These are phyloP conservation scores for Penicillium digitatum DNA, from an alignment of 2,329 filamentous ascomycete genomes.

Conservation along the genomic window DNA sequence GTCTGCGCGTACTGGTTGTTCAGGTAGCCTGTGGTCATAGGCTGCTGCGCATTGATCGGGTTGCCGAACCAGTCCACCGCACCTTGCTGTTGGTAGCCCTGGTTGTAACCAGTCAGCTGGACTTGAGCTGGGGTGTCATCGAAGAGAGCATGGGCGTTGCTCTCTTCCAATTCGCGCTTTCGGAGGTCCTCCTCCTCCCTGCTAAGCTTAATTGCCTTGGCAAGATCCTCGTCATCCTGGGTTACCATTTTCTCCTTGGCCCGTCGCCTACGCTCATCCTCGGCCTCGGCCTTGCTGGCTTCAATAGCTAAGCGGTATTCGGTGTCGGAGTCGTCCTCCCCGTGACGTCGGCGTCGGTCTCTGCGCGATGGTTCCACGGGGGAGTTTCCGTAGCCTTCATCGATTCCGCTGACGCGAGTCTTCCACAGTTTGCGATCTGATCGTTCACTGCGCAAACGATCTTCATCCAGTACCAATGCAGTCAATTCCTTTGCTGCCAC, in stretches of 20 bases:
- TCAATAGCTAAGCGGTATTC: slow-evolving; percentile 90
- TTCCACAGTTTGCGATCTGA: slow-evolving; percentile 95
- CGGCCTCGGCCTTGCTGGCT: slow-evolving; percentile 90
- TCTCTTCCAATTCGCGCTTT: slow-evolving; percentile 78
- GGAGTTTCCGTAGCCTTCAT: slow-evolving; percentile 60
- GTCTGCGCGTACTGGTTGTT: slow-evolving; percentile 70
- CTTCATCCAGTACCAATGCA: slow-evolving; percentile 85
- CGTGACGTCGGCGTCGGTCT: slow-evolving; percentile 49
- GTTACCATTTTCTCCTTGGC: slow-evolving; percentile 51
- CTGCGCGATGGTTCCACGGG: slow-evolving; percentile 42
- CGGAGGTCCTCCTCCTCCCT: slow-evolving; percentile 85
- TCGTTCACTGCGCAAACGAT: slow-evolving; percentile 82
- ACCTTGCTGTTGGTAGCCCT: slow-evolving; percentile 94
- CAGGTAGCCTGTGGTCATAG: slow-evolving; percentile 64
- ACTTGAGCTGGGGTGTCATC: slow-evolving; percentile 71
- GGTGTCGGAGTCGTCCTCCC: slow-evolving; percentile 73
- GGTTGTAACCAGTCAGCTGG: slow-evolving; percentile 85
- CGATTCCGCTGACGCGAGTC: slow-evolving; percentile 86
- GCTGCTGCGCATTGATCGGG: slow-evolving; percentile 72
- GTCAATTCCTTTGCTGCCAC: slow-evolving; percentile 95
- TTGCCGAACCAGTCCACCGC: slow-evolving; percentile 98
- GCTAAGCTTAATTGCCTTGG: slow-evolving; percentile 91
- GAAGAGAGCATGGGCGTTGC: slow-evolving; percentile 81
- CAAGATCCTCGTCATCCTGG: slow-evolving; percentile 84
- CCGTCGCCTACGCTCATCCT: slow-evolving; percentile 78